phyloP scores from a whole-genome alignment of 345 rosid species.

The Pugionium dolabratum region DNA sequence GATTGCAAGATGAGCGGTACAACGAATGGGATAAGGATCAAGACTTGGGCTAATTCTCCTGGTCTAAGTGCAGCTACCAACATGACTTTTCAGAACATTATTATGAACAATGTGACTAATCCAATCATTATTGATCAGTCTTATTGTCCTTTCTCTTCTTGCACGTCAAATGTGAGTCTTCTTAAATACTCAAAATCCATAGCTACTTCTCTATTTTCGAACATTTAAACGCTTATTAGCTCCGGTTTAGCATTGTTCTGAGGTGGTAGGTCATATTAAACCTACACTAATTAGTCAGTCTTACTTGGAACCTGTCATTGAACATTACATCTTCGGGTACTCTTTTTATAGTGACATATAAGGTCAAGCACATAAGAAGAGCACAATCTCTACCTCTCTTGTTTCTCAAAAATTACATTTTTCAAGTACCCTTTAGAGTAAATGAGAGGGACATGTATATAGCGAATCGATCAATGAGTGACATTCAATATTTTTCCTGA shows the following conservation, averaged over 20 bases:
- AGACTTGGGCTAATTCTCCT: constrained; percentile 65
- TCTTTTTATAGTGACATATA: not conserved
- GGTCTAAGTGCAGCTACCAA: constrained; percentile 57
- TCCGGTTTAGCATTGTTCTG: not conserved
- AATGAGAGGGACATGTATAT: no score
- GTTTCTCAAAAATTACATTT: not conserved
- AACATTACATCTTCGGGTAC: constrained; percentile 1
- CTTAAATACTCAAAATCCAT: constrained; percentile 1
- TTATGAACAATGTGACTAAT: constrained; percentile 53
- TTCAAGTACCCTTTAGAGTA: no score
- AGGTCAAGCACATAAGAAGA: not conserved
- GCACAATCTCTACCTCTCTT: not conserved
- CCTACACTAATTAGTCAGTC: not conserved
- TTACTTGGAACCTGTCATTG: not conserved
- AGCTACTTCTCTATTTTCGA: not conserved
- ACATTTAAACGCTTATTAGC: not conserved
- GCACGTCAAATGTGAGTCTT: constrained; percentile 45
- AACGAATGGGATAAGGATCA: constrained; percentile 57
- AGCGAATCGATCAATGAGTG: no score
- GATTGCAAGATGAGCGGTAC: constrained; percentile 54
- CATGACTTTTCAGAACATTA: constrained; percentile 57
- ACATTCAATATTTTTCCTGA: no score
- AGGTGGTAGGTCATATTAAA: not conserved
- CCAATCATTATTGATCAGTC: constrained; percentile 63
- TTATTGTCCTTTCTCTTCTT: constrained; percentile 55